phyloP scores from a whole-genome alignment of 208 protist species.

The Trypanosoma vivax region DNA sequence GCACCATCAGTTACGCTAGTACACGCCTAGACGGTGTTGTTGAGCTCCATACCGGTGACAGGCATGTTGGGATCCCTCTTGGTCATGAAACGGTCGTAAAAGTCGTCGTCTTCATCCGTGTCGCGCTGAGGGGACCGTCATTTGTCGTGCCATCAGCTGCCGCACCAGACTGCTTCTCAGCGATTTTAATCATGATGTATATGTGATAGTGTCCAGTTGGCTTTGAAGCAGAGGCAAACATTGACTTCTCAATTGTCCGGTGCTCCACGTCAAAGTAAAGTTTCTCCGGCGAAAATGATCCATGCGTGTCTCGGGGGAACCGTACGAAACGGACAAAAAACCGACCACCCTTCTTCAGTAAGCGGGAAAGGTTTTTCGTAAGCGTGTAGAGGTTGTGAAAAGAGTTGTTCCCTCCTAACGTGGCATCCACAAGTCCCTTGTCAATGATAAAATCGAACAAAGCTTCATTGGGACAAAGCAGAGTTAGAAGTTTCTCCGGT shows the following conservation, averaged over 20 bases:
- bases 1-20: too few species aligned
- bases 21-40: background rate
- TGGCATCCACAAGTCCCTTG: constrained; percentile 82
- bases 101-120: constrained; percentile 87
- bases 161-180: constrained; percentile 24
- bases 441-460: constrained; percentile 88
- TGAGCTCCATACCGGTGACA: background rate
- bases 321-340: constrained; percentile 85
- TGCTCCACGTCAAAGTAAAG: constrained; percentile 87
- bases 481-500: constrained; percentile 64
- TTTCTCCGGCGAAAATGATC: constrained; percentile 87
- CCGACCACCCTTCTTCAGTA: constrained; percentile 83
- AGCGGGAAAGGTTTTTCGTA: constrained; percentile 83
- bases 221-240: constrained; percentile 70
- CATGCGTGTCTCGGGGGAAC: constrained; percentile 80
- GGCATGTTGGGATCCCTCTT: constrained; percentile 36
- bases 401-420: constrained; percentile 82
- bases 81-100: constrained; percentile 91
- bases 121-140: constrained; percentile 27
- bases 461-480: constrained; percentile 75
- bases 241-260: constrained; percentile 78
- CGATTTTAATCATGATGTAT: constrained; percentile 86
- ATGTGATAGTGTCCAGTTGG: constrained; percentile 85
- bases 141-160: constrained; percentile 42
- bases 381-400: constrained; percentile 86